These are phyloP conservation scores for Komagataella ulmi DNA, from an alignment of 805 yeast species.

Conservation along the genomic window DNA sequence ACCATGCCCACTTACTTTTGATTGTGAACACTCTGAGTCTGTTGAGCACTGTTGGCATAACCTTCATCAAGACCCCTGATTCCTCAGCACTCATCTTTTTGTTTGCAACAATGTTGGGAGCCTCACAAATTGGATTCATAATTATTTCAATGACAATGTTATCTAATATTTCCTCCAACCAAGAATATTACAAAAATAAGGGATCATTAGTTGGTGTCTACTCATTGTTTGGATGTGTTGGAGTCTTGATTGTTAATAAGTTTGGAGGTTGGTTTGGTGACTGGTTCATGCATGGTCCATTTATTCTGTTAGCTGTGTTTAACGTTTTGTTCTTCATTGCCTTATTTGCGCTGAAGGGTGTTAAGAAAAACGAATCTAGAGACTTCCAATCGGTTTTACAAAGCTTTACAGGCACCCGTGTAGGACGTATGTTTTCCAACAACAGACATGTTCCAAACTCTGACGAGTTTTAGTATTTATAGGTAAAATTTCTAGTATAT, in stretches of 20 bases:
- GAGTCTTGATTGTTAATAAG: slow-evolving; percentile 45
- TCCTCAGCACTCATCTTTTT: slow-evolving; percentile 20
- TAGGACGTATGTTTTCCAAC: not conserved
- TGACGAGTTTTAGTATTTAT: not conserved
- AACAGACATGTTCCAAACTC: not conserved
- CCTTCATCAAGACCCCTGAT: slow-evolving; percentile 19
- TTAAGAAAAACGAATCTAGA: slow-evolving; percentile 9
- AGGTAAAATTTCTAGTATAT: not conserved
- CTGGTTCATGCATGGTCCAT: slow-evolving; percentile 43
- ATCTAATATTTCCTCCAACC: slow-evolving; percentile 24
- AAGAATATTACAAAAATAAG: slow-evolving; percentile 26
- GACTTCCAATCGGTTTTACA: slow-evolving; percentile 1
- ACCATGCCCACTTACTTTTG: slow-evolving; percentile 17
- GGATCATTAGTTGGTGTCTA: slow-evolving; percentile 64
- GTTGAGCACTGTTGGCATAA: slow-evolving; percentile 25
- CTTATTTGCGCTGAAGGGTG: slow-evolving; percentile 15
- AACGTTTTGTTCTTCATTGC: slow-evolving; percentile 16
- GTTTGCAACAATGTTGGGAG: slow-evolving; percentile 35
- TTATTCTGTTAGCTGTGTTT: slow-evolving; percentile 29
- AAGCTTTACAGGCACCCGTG: not conserved
- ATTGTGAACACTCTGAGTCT: slow-evolving; percentile 29
- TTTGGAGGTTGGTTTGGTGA: slow-evolving; percentile 54
- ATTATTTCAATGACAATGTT: slow-evolving; percentile 49
- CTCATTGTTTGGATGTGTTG: slow-evolving; percentile 56
- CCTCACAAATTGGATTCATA: slow-evolving; percentile 48